Base-by-base conservation (phyloP, 305 asterid genomes). In the Plantago rigida region DNA sequence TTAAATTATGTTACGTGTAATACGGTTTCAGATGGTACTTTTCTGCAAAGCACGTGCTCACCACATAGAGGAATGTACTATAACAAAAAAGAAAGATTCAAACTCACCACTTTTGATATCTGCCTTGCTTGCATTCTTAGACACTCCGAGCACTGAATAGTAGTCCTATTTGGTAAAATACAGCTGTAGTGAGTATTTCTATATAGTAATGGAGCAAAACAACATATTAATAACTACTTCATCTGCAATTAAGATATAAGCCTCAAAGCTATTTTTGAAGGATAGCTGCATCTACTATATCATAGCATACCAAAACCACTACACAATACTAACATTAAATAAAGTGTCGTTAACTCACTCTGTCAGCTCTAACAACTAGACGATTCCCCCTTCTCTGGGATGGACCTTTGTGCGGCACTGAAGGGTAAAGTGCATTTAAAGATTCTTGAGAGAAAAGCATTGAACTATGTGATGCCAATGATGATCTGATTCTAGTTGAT, bases 91-190 rank as follows among this genome's bases (percentile, higher is more conserved):
- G 8, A 22, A 17, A 51, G 28, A 29, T n/a, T 45, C 34, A 55
- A 24, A 81, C 89, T 76, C 64, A 89, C 99, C 94, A 64, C 85
- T 89, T 81, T 92, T 92, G 70, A 92, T 85, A 47, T 92, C 97
- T 19, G 99, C 63, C 75, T 92, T 92, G 89, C 80, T 83, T 17
- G 97, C 61, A 66, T 54, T 81, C 75, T 81, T 87, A 11, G 99
- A 83, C 58, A 92, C 97, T 19, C 99, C 97, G 62, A 92, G 96
- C 70, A 89, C 87, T 15, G 88, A 51, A 73, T 92, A 92, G 71
- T 81, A 92, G 77, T 92, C 96, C 99, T 92, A 87, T 45, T 15
- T 49, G 59, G 5, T 22, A 22, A 14, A 22, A 71, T 69, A 45
- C 8, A 42, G 14, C 51, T 69, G 73, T 54, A 59, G 47, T 24